These are phyloP conservation scores for Rugonectria rugulosa DNA, from an alignment of 2,329 filamentous ascomycete genomes.

Conservation along the genomic window DNA sequence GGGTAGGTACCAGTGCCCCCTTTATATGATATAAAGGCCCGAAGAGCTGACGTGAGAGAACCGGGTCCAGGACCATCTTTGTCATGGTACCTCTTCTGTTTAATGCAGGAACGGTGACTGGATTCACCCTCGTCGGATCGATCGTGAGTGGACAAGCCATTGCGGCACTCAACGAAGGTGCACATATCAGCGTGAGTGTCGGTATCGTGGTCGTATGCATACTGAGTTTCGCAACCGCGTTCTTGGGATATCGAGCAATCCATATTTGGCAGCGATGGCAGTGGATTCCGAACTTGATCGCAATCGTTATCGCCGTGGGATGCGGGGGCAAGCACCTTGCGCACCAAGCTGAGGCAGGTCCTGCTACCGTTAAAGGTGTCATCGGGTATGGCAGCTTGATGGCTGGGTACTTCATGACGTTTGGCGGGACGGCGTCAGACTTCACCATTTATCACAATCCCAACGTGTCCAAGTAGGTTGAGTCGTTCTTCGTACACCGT, in stretches of 20 bases:
- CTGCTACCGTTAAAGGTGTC: constrained; percentile 48
- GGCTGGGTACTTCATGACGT: constrained; percentile 62
- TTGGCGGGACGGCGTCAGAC: constrained; percentile 63
- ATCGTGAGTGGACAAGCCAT: constrained; percentile 64
- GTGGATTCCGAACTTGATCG: constrained; percentile 63
- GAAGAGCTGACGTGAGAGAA: constrained; percentile 12
- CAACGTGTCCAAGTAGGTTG: constrained; percentile 32
- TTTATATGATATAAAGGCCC: not conserved
- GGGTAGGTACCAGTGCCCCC: constrained; percentile 46
- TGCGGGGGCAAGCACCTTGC: constrained; percentile 59
- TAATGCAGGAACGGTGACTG: constrained; percentile 64
- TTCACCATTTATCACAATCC: constrained; percentile 61
- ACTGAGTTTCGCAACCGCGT: constrained; percentile 60
- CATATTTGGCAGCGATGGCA: constrained; percentile 64
- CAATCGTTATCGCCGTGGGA: constrained; percentile 60
- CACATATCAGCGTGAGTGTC: constrained; percentile 57
- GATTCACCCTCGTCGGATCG: constrained; percentile 64
- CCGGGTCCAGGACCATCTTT: constrained; percentile 51
- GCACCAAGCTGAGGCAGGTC: constrained; percentile 51
- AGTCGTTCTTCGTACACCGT: not conserved
- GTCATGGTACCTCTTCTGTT: constrained; percentile 60
- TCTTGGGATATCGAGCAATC: constrained; percentile 62
- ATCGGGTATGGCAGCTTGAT: constrained; percentile 56
- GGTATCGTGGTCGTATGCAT: constrained; percentile 64
- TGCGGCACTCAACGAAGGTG: constrained; percentile 52